Evolutionary conservation across 495 filamentous ascomycete genomes (phyloP).

Genomic region (Podospora didyma): DNA sequence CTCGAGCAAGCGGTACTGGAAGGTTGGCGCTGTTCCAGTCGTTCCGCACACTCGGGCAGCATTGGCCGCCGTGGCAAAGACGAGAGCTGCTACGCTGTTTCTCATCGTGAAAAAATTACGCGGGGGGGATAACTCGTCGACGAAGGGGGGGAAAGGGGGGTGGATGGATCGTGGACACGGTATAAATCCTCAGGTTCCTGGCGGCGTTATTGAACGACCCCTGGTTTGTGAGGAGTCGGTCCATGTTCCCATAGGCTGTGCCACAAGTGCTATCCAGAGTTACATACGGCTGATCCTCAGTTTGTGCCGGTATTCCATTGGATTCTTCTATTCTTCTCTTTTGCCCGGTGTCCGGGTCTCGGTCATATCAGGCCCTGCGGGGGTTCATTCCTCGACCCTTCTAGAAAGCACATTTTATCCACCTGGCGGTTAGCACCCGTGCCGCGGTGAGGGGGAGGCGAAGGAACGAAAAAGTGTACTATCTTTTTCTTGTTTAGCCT

Average conservation of each 20-base stretch:
- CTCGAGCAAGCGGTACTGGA: conserved; percentile 29
- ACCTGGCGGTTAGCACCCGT: not conserved
- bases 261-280: no score
- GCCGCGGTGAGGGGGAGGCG: not conserved
- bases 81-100: conserved; percentile 5
- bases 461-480: not conserved
- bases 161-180: not conserved
- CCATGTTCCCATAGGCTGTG: no score
- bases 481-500: not conserved
- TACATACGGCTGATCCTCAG: no score
- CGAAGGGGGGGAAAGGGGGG: not conserved
- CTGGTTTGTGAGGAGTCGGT: no score
- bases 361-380: not conserved
- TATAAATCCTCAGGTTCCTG: not conserved
- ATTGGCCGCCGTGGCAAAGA: conserved; percentile 5
- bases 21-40: conserved; percentile 12
- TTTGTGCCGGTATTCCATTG: no score
- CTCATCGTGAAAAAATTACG: not conserved
- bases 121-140: not conserved
- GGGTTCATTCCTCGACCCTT: not conserved
- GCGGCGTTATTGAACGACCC: not conserved
- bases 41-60: conserved; percentile 28
- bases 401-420: no score
- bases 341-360: no score
- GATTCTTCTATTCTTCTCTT: no score